Evolutionary conservation across 768 basidiomycete species (phyloP).

Genomic region (Suillus cothurnatus): DNA sequence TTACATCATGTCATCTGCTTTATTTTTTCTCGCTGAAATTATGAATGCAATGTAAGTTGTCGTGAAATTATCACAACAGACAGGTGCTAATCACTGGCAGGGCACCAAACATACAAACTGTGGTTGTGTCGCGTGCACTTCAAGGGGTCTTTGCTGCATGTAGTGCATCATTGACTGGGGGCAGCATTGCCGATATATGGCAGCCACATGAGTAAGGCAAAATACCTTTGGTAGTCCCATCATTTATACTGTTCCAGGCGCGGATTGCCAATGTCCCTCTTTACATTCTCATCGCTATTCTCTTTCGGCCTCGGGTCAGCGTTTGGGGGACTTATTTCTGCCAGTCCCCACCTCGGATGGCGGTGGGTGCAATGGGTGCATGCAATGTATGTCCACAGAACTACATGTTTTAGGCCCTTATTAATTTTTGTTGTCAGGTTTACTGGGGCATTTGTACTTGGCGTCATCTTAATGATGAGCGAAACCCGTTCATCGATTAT

Average conservation of each 20-base stretch:
- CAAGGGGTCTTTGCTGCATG: conserved; percentile 67
- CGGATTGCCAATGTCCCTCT: conserved; percentile 75
- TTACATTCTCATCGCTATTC: conserved; percentile 57
- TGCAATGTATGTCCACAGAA: conserved; percentile 47
- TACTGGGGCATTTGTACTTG: conserved; percentile 49
- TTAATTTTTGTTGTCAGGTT: conserved; percentile 39
- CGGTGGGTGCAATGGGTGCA: conserved; percentile 85
- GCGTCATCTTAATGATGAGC: conserved; percentile 55
- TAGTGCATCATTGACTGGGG: conserved; percentile 66
- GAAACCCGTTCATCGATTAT: conserved; percentile 79
- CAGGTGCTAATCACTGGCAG: conserved; percentile 19
- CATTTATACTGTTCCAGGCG: conserved; percentile 46
- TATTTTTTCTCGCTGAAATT: conserved; percentile 55
- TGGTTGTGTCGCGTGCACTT: conserved; percentile 60
- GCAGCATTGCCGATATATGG: conserved; percentile 75
- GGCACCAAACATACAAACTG: conserved; percentile 50
- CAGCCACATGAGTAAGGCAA: conserved; percentile 52
- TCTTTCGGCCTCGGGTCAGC: conserved; percentile 66
- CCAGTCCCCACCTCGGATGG: conserved; percentile 61
- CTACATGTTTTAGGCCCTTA: neutral
- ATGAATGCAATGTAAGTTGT: conserved; percentile 33
- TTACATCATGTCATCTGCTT: conserved; percentile 52
- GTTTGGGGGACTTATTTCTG: conserved; percentile 64
- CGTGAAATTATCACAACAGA: neutral
- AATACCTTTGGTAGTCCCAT: neutral